A percentile compares a stretch with the other conserved stretches of the same genome.
phyloP scores from a whole-genome alignment of 78 protist species.

The Chrysochromulina tobinii region DNA sequence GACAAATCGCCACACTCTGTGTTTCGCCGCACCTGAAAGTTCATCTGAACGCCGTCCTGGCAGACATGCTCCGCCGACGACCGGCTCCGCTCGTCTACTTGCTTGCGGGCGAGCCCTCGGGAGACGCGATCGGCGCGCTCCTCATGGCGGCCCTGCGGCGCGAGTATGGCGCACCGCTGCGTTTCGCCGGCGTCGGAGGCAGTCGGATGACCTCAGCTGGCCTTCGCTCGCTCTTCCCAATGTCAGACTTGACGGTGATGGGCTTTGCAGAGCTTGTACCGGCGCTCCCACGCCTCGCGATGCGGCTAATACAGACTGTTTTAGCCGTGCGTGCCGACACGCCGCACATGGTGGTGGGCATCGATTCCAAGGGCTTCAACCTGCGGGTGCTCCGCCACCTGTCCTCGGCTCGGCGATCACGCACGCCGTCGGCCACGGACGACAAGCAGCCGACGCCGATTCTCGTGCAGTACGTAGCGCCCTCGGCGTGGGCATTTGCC shows the following conservation, averaged over 20 bases:
- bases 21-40: no score
- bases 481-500: slow-evolving; percentile 6
- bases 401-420: neutral
- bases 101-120: neutral
- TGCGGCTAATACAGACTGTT: neutral
- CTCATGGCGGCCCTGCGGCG: neutral
- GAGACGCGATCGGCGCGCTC: neutral
- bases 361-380: slow-evolving; percentile 20
- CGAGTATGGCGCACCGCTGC: neutral
- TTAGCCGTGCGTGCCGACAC: neutral
- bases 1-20: no score
- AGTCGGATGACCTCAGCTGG: neutral
- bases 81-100: neutral
- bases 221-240: neutral
- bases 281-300: neutral
- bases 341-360: neutral
- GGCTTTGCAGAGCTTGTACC: neutral
- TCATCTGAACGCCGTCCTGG: no score
- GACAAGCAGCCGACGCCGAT: neutral
- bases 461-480: slow-evolving; percentile 12
- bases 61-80: no score
- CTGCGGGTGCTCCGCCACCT: neutral
- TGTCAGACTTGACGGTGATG: neutral
- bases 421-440: neutral
- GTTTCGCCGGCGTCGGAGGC: neutral